Percentiles rank a stretch among this genome's conserved stretches.
phyloP scores from a whole-genome alignment of 495 filamentous ascomycete genomes.

The Hyaloscypha finlandica region DNA sequence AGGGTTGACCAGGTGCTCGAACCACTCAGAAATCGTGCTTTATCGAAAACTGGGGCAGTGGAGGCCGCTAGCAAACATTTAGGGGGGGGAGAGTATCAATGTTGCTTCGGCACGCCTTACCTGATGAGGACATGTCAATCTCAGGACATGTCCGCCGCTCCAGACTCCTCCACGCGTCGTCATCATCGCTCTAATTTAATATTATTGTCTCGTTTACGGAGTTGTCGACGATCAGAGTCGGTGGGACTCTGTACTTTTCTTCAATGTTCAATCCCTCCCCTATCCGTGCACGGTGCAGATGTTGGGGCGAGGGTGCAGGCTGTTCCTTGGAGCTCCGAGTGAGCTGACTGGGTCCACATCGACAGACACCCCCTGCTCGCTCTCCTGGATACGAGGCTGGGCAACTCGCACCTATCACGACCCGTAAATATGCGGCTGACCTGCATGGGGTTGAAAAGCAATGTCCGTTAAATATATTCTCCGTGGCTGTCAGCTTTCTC shows the following conservation, averaged over 20 bases:
- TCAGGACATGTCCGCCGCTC: not conserved
- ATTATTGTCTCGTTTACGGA: too few species aligned
- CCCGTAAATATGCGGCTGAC: not conserved
- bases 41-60: too few species aligned
- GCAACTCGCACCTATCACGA: not conserved
- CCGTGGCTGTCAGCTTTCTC: not conserved
- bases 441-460: not conserved
- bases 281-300: slow-evolving; percentile 1
- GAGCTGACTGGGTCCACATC: not conserved
- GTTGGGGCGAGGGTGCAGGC: not conserved
- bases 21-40: too few species aligned
- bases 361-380: not conserved
- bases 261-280: not conserved
- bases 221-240: not conserved
- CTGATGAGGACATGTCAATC: too few species aligned
- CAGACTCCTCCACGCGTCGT: not conserved
- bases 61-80: too few species aligned
- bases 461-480: not conserved
- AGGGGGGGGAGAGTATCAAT: too few species aligned
- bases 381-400: not conserved
- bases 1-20: too few species aligned
- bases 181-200: not conserved
- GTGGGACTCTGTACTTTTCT: not conserved
- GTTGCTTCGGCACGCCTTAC: too few species aligned
- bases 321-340: not conserved